Evolutionary conservation across 1,139 yeast genomes (phyloP).

Genomic region (Diutina mesorugosa): DNA sequence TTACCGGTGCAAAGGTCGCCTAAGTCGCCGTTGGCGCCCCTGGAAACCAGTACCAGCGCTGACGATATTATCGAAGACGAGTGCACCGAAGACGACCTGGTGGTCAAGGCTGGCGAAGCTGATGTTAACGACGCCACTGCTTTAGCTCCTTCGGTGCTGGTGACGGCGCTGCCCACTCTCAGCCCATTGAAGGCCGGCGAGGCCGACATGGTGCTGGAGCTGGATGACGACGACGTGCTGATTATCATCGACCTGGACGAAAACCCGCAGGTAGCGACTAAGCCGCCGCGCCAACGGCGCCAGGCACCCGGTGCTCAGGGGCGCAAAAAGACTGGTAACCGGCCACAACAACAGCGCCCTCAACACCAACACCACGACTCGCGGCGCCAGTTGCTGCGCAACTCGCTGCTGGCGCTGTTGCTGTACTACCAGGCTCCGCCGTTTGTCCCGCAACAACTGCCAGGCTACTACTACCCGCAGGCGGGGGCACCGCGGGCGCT

Average conservation of each 20-base stretch:
- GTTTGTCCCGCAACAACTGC: background rate
- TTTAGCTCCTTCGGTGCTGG: background rate
- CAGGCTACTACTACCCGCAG: background rate
- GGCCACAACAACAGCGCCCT: background rate
- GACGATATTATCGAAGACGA: background rate
- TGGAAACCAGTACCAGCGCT: background rate
- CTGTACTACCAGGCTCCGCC: background rate
- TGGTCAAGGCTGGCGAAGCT: background rate
- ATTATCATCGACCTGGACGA: constrained; percentile 2
- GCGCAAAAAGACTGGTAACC: background rate
- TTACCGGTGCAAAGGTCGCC: background rate
- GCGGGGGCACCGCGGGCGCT: background rate
- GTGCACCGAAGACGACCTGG: background rate
- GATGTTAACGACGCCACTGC: too few relatives aligned
- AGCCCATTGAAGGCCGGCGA: background rate
- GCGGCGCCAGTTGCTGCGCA: background rate
- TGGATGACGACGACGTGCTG: constrained; percentile 1
- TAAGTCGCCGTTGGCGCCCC: background rate
- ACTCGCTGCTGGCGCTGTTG: constrained; percentile 1
- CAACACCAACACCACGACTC: background rate
- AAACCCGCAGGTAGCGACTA: background rate
- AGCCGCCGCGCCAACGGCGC: background rate
- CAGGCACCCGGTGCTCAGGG: background rate
- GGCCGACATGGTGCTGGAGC: background rate
- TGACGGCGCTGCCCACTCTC: background rate